phyloP scores from a whole-genome alignment of 306 rosid genomes.

The Geum urbanum region DNA sequence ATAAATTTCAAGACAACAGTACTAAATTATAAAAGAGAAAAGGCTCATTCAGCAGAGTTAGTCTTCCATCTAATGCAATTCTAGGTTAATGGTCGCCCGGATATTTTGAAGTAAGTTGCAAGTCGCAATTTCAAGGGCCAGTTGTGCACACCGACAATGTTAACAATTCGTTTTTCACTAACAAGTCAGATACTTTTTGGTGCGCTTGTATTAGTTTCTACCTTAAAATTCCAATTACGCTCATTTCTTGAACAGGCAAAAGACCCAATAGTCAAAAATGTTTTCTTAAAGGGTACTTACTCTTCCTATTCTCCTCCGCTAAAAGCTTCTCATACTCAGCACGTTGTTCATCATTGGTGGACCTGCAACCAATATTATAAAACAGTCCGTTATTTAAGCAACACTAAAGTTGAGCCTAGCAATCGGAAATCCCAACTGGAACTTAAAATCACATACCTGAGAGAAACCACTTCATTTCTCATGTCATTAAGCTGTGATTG shows the following conservation, averaged over 20 bases:
- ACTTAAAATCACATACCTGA: slow-evolving; percentile 47
- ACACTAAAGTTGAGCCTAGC: slow-evolving; percentile 9
- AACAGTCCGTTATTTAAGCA: slow-evolving; percentile 3
- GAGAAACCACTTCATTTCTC: slow-evolving; percentile 55
- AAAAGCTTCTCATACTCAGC: slow-evolving; percentile 47
- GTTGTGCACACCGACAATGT: not conserved
- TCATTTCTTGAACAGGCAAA: no score
- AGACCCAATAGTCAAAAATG: no score
- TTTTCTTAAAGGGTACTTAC: slow-evolving; percentile 37
- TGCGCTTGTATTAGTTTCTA: no score
- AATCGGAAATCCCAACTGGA: not conserved
- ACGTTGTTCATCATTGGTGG: slow-evolving; percentile 43
- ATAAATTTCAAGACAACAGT: not conserved
- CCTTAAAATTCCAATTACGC: not conserved
- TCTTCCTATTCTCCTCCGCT: slow-evolving; percentile 54
- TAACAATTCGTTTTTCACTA: not conserved
- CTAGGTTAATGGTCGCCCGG: not conserved
- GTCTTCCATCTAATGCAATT: not conserved
- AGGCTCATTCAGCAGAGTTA: not conserved
- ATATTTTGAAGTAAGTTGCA: not conserved
- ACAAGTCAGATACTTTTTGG: not conserved
- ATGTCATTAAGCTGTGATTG: slow-evolving; percentile 49
- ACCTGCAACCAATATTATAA: slow-evolving; percentile 44
- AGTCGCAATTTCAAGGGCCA: not conserved
- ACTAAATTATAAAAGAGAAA: not conserved